A percentile compares a stretch with the other conserved stretches of the same genome.
phyloP scores from a whole-genome alignment of 805 yeast species.

The Sugiyamaella mastotermitis region DNA sequence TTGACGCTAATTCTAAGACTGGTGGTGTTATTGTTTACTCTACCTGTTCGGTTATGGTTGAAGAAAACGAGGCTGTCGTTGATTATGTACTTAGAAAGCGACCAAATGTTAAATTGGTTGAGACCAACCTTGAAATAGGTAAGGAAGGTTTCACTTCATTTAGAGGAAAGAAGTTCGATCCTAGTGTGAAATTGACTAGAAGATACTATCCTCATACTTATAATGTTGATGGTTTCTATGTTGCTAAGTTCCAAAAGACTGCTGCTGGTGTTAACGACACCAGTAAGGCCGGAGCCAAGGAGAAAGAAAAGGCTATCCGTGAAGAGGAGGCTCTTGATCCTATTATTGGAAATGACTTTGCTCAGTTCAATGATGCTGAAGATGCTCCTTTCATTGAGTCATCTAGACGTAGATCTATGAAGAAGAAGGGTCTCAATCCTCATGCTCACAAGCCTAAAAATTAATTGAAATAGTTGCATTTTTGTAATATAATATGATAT shows the following conservation, averaged over 20 bases:
- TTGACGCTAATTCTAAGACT: slow-evolving; percentile 83
- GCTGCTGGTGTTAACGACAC: slow-evolving; percentile 82
- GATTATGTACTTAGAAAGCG: slow-evolving; percentile 94
- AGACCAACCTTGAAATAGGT: slow-evolving; percentile 87
- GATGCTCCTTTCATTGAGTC: slow-evolving; percentile 68
- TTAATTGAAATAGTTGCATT: too few relatives aligned
- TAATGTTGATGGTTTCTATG: slow-evolving; percentile 97
- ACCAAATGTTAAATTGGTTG: slow-evolving; percentile 92
- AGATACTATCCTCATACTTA: slow-evolving; percentile 98
- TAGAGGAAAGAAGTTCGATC: slow-evolving; percentile 87
- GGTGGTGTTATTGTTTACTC: slow-evolving; percentile 96
- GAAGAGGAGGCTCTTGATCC: slow-evolving; percentile 58
- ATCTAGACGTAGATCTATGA: slow-evolving; percentile 35
- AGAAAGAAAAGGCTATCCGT: slow-evolving; percentile 76
- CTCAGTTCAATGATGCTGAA: slow-evolving; percentile 68
- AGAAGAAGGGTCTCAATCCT: slow-evolving; percentile 30
- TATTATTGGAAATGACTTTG: slow-evolving; percentile 79
- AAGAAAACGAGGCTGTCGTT: slow-evolving; percentile 98
- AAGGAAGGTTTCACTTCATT: slow-evolving; percentile 91
- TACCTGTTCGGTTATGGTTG: slow-evolving; percentile 97
- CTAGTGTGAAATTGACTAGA: slow-evolving; percentile 72
- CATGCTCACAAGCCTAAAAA: slow-evolving; percentile 11
- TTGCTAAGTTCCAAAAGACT: slow-evolving; percentile 90
- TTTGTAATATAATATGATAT: too few relatives aligned
- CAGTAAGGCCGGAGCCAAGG: slow-evolving; percentile 81